These are phyloP conservation scores for Gaertneriomyces sp. DNA, from an alignment of 192 early-diverging fungal genomes.

Conservation along the genomic window DNA sequence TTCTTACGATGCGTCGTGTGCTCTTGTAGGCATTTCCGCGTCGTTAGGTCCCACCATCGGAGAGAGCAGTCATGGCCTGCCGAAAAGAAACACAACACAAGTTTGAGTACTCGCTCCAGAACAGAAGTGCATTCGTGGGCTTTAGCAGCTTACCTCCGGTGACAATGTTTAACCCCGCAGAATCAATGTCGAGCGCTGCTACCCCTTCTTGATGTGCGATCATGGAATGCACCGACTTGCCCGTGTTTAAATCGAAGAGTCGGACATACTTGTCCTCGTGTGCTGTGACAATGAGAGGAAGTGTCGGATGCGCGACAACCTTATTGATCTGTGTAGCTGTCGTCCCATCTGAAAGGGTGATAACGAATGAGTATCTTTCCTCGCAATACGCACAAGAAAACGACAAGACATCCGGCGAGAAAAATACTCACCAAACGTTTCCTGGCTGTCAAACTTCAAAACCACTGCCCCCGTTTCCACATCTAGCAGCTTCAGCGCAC, in stretches of 20 bases:
- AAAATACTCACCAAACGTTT: constrained; percentile 58
- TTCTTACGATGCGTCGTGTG: constrained; percentile 64
- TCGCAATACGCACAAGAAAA: no score
- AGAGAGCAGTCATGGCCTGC: constrained; percentile 73
- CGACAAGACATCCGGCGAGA: not conserved
- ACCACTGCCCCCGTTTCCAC: constrained; percentile 66
- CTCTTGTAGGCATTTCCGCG: constrained; percentile 66
- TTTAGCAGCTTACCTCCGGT: constrained; percentile 55
- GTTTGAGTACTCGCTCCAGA: no score
- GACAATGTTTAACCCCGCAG: constrained; percentile 58
- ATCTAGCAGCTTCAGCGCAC: constrained; percentile 69
- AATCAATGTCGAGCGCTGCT: constrained; percentile 61
- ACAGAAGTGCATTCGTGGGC: no score
- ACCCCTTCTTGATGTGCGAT: constrained; percentile 66
- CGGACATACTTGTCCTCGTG: constrained; percentile 74
- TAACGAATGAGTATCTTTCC: no score
- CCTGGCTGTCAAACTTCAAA: constrained; percentile 51
- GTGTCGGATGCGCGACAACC: constrained; percentile 66
- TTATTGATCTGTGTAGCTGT: constrained; percentile 72
- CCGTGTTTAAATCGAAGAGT: constrained; percentile 71
- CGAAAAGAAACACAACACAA: not conserved
- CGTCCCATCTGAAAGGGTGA: constrained; percentile 51
- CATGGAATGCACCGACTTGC: constrained; percentile 56
- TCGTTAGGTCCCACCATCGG: constrained; percentile 71
- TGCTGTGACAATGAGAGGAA: constrained; percentile 68